Evolutionary conservation across 2,329 filamentous ascomycete species (phyloP).

Genomic region (Sarocladium strictum): DNA sequence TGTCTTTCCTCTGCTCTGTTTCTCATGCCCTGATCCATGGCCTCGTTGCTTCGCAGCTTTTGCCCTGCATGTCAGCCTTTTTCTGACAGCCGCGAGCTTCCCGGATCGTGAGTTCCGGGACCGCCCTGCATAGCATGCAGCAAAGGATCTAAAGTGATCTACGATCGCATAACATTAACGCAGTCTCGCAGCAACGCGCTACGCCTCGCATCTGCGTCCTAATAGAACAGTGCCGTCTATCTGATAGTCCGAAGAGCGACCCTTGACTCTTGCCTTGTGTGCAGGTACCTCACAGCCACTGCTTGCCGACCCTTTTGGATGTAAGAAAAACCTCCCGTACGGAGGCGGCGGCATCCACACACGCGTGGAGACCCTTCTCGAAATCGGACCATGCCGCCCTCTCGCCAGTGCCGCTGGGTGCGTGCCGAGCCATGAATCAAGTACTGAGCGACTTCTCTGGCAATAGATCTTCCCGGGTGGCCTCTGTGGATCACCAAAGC

Average conservation of each 20-base stretch:
- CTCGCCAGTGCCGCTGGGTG: background rate
- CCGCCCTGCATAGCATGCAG: conserved; percentile 8
- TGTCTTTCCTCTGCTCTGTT: background rate
- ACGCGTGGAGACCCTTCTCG: background rate
- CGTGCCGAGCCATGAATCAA: background rate
- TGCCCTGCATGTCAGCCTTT: conserved; percentile 2
- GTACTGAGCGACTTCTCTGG: background rate
- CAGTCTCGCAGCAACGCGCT: background rate
- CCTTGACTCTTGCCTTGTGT: no score
- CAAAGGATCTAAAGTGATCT: conserved; percentile 8
- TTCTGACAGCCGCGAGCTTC: background rate
- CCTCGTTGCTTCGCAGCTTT: background rate
- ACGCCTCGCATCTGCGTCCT: background rate
- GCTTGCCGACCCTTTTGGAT: no score
- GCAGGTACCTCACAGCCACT: no score
- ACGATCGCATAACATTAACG: conserved; percentile 7
- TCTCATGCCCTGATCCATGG: background rate
- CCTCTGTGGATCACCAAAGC: background rate
- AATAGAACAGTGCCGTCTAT: background rate
- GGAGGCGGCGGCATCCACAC: background rate
- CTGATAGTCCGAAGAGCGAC: background rate
- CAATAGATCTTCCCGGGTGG: background rate
- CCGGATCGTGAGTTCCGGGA: conserved; percentile 7
- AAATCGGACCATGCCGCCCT: background rate
- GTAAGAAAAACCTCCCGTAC: no score